Conservation (phyloP, 805 yeast species). For the Sugiyamaella mastotermitis region DNA sequence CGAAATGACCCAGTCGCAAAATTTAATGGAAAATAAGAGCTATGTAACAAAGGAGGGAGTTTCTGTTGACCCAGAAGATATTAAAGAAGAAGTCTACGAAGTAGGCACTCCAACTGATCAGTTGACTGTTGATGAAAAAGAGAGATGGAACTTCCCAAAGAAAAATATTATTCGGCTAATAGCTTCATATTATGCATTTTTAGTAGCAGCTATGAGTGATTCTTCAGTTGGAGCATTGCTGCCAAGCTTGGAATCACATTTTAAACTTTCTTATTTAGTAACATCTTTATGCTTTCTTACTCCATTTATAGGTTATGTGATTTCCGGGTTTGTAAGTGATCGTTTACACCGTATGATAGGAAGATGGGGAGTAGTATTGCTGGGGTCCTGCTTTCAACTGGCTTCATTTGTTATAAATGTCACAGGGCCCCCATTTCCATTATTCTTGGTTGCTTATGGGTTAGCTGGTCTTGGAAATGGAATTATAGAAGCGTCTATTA, state of each 20-base stretch:
- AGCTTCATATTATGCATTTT: constrained; percentile 28
- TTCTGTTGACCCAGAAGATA: no score
- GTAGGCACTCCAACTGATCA: no score
- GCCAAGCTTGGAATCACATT: constrained; percentile 44
- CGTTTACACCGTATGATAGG: constrained; percentile 40
- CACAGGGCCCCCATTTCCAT: constrained; percentile 36
- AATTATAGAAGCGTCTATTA: constrained; percentile 47
- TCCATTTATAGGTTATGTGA: constrained; percentile 48
- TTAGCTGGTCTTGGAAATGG: constrained; percentile 53
- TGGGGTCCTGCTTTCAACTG: constrained; percentile 34
- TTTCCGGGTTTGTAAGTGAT: constrained; percentile 46
- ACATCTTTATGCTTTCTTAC: constrained; percentile 47
- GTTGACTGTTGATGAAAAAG: no score
- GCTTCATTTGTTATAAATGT: constrained; percentile 35
- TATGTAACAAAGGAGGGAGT: no score
- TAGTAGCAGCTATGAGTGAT: constrained; percentile 50
- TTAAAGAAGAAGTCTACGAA: no score
- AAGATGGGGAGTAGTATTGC: constrained; percentile 37
- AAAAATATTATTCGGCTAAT: constrained; percentile 10
- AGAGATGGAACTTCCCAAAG: constrained; percentile 17
- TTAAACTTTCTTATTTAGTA: constrained; percentile 41
- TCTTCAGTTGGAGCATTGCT: constrained; percentile 56
- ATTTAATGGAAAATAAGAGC: no score
- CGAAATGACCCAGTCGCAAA: no score
- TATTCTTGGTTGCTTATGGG: constrained; percentile 36